These are phyloP conservation scores for Boletus tomentosulus DNA, from an alignment of 768 basidiomycete species.

Conservation along the genomic window DNA sequence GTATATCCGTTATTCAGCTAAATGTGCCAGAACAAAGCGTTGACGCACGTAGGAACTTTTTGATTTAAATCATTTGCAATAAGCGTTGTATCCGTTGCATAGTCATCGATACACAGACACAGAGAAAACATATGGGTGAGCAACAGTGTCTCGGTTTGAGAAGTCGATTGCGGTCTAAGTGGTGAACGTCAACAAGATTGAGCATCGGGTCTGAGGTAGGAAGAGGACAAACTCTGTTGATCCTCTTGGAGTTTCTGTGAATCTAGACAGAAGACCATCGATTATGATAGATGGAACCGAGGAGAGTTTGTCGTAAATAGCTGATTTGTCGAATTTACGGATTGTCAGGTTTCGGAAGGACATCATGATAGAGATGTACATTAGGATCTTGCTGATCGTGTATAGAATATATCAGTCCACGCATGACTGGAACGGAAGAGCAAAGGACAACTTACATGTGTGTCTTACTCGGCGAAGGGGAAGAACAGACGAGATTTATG, in stretches of 20 bases:
- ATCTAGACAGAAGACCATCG: slow-evolving; percentile 72
- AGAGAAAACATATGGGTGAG: slow-evolving; percentile 78
- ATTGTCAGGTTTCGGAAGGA: slow-evolving; percentile 51
- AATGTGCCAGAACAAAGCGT: background rate
- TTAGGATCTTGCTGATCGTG: slow-evolving; percentile 57
- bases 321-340: slow-evolving; percentile 44
- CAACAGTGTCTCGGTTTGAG: slow-evolving; percentile 65
- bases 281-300: slow-evolving; percentile 60
- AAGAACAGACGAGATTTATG: slow-evolving; percentile 38
- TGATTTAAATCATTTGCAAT: slow-evolving; percentile 76
- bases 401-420: background rate
- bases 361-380: slow-evolving; percentile 83
- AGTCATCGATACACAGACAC: slow-evolving; percentile 76
- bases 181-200: background rate
- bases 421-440: background rate
- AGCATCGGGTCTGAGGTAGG: no score
- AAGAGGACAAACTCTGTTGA: slow-evolving; percentile 50
- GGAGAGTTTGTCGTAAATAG: slow-evolving; percentile 52
- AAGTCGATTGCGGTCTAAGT: slow-evolving; percentile 50
- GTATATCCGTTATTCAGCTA: slow-evolving; percentile 1
- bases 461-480: slow-evolving; percentile 51
- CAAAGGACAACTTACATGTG: slow-evolving; percentile 46
- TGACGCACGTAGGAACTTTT: slow-evolving; percentile 56
- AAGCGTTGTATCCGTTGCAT: slow-evolving; percentile 59
- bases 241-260: slow-evolving; percentile 71